These are phyloP conservation scores for Penicillium hesseltinei DNA, from an alignment of 2,329 filamentous ascomycete species.

Conservation along the genomic window DNA sequence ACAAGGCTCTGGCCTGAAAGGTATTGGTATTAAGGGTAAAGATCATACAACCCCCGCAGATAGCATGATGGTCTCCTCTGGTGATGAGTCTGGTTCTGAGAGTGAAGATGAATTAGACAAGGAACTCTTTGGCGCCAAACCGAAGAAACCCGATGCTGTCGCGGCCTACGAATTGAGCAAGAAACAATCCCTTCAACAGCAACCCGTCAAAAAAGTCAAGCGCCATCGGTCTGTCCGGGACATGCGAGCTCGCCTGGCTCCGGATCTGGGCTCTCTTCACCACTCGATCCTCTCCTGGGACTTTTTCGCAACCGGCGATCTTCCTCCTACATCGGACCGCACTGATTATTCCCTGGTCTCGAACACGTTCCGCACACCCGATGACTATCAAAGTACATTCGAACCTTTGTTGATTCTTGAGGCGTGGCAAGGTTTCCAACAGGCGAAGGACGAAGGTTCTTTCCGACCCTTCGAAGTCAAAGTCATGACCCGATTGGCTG, in stretches of 20 bases:
- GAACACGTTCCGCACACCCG: conserved; percentile 71
- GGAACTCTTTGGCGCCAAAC: conserved; percentile 59
- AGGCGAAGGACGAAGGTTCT: conserved; percentile 80
- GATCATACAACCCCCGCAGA: conserved; percentile 70
- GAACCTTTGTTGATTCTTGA: conserved; percentile 86
- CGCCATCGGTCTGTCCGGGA: conserved; percentile 82
- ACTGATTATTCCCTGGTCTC: conserved; percentile 73
- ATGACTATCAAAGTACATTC: conserved; percentile 83
- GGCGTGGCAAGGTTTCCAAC: conserved; percentile 92
- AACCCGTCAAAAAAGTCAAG: conserved; percentile 80
- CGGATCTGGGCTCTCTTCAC: conserved; percentile 81
- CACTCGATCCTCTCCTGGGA: conserved; percentile 89
- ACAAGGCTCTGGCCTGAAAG: conserved; percentile 74
- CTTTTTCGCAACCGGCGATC: conserved; percentile 84
- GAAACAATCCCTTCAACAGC: conserved; percentile 53
- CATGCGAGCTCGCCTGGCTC: conserved; percentile 87
- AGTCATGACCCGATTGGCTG: conserved; percentile 79
- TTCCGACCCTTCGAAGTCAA: conserved; percentile 83
- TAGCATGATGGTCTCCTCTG: conserved; percentile 83
- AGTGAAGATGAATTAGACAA: conserved; percentile 73
- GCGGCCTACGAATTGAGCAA: conserved; percentile 49
- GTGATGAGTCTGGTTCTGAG: conserved; percentile 65
- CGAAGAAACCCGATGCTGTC: conserved; percentile 40
- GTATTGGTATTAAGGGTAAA: conserved; percentile 71
- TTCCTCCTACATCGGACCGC: conserved; percentile 70